phyloP scores from a whole-genome alignment of 2,329 filamentous ascomycete genomes.

The Curvularia eragrostidis region DNA sequence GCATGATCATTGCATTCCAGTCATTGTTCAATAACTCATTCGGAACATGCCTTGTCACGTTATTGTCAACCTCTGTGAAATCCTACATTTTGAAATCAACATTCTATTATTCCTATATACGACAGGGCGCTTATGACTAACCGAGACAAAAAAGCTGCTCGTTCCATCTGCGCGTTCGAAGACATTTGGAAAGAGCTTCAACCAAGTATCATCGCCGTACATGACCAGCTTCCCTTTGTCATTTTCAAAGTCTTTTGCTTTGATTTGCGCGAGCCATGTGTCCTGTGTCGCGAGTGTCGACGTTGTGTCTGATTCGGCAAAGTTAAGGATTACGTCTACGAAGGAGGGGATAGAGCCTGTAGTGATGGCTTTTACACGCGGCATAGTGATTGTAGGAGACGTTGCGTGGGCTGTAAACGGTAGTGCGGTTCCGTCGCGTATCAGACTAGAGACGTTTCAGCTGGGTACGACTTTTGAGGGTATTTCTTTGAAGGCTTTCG shows the following conservation, averaged over 20 bases:
- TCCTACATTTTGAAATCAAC: constrained; percentile 65
- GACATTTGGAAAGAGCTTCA: constrained; percentile 90
- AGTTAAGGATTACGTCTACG: constrained; percentile 93
- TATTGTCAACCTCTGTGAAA: constrained; percentile 96
- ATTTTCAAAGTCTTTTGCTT: constrained; percentile 59
- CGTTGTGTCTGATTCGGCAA: constrained; percentile 90
- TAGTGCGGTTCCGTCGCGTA: constrained; percentile 80
- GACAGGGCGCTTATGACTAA: constrained; percentile 58
- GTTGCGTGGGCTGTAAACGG: constrained; percentile 95
- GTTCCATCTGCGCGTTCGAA: constrained; percentile 91
- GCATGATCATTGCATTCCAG: constrained; percentile 92
- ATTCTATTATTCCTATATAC: constrained; percentile 44
- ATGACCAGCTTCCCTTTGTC: constrained; percentile 75
- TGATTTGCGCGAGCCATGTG: constrained; percentile 95
- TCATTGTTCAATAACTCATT: constrained; percentile 77
- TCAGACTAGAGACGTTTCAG: constrained; percentile 65
- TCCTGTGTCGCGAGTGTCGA: constrained; percentile 89
- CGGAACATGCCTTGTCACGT: constrained; percentile 89
- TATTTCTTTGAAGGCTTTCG: neutral
- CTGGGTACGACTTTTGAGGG: neutral
- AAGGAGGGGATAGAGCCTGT: constrained; percentile 98
- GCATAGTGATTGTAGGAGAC: constrained; percentile 99
- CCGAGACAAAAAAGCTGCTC: constrained; percentile 96
- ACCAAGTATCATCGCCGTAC: constrained; percentile 98
- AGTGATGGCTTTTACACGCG: constrained; percentile 93